Conservation (phyloP, 345 rosid genomes). For the Ceriops decandra region DNA sequence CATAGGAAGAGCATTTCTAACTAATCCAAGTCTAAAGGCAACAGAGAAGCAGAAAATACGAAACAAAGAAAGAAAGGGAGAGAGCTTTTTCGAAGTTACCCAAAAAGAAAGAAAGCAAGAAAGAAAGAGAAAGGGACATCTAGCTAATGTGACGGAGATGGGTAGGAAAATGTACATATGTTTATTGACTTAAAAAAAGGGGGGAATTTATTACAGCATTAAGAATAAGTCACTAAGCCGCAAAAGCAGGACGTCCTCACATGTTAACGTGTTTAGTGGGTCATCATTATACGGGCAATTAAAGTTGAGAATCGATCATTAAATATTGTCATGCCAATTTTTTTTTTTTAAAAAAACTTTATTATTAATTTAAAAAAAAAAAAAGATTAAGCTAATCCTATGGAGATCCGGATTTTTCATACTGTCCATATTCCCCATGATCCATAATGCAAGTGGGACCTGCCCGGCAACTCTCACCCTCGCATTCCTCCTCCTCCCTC, state of each 20-base stretch:
- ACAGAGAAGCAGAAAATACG: too few relatives aligned
- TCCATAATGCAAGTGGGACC: constrained; percentile 25
- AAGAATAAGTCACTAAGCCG: constrained; percentile 34
- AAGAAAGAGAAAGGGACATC: background rate
- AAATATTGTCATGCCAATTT: constrained; percentile 4
- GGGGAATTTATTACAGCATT: background rate
- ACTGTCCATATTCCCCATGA: constrained; percentile 13
- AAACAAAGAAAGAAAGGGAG: background rate
- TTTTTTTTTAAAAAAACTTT: background rate
- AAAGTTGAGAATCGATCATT: constrained; percentile 25
- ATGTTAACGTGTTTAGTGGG: constrained; percentile 30
- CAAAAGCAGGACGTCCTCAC: constrained; percentile 56
- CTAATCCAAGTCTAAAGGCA: too few relatives aligned
- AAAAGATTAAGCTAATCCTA: constrained; percentile 16
- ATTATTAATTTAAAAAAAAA: too few relatives aligned
- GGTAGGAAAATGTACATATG: background rate
- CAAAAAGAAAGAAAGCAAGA: too few relatives aligned
- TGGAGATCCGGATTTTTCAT: constrained; percentile 31
- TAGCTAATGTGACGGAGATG: too few relatives aligned
- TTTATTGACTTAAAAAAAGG: background rate
- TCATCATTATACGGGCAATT: constrained; percentile 42
- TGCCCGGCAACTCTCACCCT: constrained; percentile 13
- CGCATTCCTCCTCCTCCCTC: constrained; percentile 13
- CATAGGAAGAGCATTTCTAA: too few relatives aligned
- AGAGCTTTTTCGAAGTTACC: background rate